Evolutionary conservation across 805 yeast genomes (phyloP).

Genomic region (Kuraishia capsulata): DNA sequence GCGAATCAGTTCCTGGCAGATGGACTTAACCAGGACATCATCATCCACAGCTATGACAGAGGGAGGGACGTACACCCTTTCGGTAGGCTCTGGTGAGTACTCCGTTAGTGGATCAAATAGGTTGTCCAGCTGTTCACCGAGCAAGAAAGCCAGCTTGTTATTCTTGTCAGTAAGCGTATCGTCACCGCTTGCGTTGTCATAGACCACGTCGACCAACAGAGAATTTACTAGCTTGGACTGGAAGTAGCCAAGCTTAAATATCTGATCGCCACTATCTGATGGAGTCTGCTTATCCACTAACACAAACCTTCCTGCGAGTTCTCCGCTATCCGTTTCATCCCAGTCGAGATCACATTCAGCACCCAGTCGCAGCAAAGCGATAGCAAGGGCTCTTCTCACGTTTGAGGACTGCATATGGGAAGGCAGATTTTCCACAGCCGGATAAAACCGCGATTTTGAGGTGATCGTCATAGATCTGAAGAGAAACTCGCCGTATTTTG

Average conservation of each 20-base stretch:
- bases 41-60: conserved; percentile 11
- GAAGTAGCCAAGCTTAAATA: conserved; percentile 51
- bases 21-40: conserved; percentile 31
- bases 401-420: conserved; percentile 40
- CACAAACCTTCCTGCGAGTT: conserved; percentile 57
- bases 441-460: conserved; percentile 59
- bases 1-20: conserved; percentile 57
- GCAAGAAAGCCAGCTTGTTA: conserved; percentile 61
- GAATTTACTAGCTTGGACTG: conserved; percentile 38
- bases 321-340: conserved; percentile 86
- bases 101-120: conserved; percentile 84
- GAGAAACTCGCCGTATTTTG: conserved; percentile 58
- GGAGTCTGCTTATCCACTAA: conserved; percentile 47
- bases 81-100: conserved; percentile 86
- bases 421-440: conserved; percentile 65
- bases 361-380: conserved; percentile 18
- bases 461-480: conserved; percentile 50
- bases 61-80: conserved; percentile 61
- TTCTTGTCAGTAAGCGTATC: conserved; percentile 50
- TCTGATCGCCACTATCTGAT: conserved; percentile 40
- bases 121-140: conserved; percentile 84
- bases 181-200: conserved; percentile 28
- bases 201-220: conserved; percentile 64
- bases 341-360: conserved; percentile 25
- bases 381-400: conserved; percentile 69